Base-by-base conservation (phyloP, 345 rosid genomes). In the Tarenaya hassleriana region DNA sequence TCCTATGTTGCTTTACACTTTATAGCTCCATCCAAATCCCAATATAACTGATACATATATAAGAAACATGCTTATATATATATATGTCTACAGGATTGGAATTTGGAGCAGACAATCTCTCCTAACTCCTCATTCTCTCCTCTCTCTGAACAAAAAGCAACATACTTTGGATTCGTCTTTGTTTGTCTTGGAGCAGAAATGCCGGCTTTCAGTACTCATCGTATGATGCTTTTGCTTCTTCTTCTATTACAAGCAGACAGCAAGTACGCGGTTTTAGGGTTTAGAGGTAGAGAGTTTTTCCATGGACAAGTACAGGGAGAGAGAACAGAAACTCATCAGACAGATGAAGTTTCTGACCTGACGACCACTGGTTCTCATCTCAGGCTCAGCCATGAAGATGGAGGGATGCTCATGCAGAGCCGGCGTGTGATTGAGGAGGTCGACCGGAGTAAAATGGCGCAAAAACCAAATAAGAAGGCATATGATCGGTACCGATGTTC, bases 11-110 rank as follows among this genome's bases (percentile, higher is more conserved):
- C 81, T 68, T 79, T 75, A 70, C 69, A 69, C 89, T 80, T 79
- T 77, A 74, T 64, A 71, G 61, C 58, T 58, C 64, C 68, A 48
- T 72, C 61, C 67, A 70, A 65, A 74, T 69, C 73, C 77, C 73
- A 63, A 55, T 53, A 55, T 53, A 54, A 62, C 68, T 46, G 69
- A 81, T 73, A 76, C 58, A 76, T n/a, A n/a, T n/a, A n/a, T n/a
- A n/a, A n/a, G n/a, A 73, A 75, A 58, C 75, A 68, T 19, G 62
- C 65, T 58, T 69, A 58, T 65, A 62, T 71, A 79, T 71, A 77
- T 83, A 74, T 69, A 58, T 65, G 60, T 71, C 80, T 71, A 77
- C 85, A 74, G 77, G 80, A 72, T 73, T 69, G 74, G 65, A 63
- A 56, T 75, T 64, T 61, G 11, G 68, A 68, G 60, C 17, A 53